These are phyloP conservation scores for Sicyos edulis DNA, from an alignment of 306 rosid species.

Conservation along the genomic window DNA sequence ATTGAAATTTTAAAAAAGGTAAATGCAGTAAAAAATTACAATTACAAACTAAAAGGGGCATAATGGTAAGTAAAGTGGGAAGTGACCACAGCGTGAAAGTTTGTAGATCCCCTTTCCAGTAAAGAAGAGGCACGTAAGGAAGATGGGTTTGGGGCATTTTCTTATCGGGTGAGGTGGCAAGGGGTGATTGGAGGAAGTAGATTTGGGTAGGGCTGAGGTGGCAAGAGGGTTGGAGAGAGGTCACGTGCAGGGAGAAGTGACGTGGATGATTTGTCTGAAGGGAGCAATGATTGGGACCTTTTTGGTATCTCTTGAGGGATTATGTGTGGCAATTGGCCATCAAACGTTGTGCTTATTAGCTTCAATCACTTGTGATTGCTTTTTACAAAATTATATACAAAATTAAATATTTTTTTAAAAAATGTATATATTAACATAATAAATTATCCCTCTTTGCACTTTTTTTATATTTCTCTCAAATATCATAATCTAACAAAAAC, in stretches of 20 bases:
- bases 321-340: conserved; percentile 59
- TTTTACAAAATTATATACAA: not conserved
- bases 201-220: conserved; percentile 55
- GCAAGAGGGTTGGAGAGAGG: conserved; percentile 25
- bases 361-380: conserved; percentile 48
- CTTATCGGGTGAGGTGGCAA: conserved; percentile 69
- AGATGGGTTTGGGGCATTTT: conserved; percentile 27
- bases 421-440: no score
- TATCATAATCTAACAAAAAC: no score
- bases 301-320: conserved; percentile 43
- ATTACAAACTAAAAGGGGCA: no score
- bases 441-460: no score
- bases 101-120: conserved; percentile 6
- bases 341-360: conserved; percentile 59
- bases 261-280: conserved; percentile 36
- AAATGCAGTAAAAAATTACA: no score
- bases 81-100: conserved; percentile 27
- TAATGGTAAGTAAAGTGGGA: not conserved
- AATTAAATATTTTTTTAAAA: no score
- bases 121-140: conserved; percentile 30
- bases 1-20: no score
- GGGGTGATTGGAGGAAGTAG: conserved; percentile 27
- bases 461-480: no score
- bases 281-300: conserved; percentile 63
- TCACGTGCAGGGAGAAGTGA: conserved; percentile 59